phyloP scores from a whole-genome alignment of 805 yeast genomes.

The Yamadazyma kitorensis region DNA sequence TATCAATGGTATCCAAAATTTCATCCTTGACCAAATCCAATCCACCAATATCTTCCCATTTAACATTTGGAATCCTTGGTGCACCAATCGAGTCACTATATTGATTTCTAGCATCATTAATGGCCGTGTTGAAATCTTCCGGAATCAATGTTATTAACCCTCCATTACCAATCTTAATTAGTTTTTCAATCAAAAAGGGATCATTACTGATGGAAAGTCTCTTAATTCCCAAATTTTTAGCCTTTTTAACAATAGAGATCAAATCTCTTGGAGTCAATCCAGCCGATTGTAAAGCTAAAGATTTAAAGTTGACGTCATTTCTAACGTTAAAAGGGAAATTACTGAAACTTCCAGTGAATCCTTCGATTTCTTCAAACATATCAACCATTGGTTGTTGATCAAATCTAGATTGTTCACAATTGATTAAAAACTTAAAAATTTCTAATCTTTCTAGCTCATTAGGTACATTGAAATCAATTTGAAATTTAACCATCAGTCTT shows the following conservation, averaged over 20 bases:
- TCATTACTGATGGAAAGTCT: conserved; percentile 37
- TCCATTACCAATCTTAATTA: conserved; percentile 48
- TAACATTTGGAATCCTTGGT: conserved; percentile 90
- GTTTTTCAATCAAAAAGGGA: conserved; percentile 14
- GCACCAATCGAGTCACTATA: conserved; percentile 96
- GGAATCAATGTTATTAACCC: conserved; percentile 55
- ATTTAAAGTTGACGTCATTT: conserved; percentile 48
- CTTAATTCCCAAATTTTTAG: conserved; percentile 56
- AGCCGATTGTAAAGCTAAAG: conserved; percentile 82
- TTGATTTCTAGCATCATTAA: conserved; percentile 77
- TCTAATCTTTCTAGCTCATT: conserved; percentile 66
- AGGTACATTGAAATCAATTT: conserved; percentile 74
- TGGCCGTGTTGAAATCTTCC: conserved; percentile 64
- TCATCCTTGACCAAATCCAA: conserved; percentile 86
- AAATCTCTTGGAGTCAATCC: conserved; percentile 88
- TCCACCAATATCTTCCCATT: conserved; percentile 98
- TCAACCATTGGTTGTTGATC: conserved; percentile 11
- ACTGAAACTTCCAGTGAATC: conserved; percentile 14
- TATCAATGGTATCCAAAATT: conserved; percentile 90
- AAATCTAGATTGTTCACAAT: conserved; percentile 16
- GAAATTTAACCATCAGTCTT: conserved; percentile 72
- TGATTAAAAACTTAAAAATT: conserved; percentile 54
- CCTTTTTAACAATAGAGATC: conserved; percentile 61
- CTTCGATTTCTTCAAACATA: conserved; percentile 18
- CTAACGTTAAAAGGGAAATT: conserved; percentile 23